Percentiles rank a stretch among this genome's conserved stretches.
These are phyloP conservation scores for Backusella australiensis DNA, from an alignment of 192 early-diverging fungal species.

Conservation along the genomic window DNA sequence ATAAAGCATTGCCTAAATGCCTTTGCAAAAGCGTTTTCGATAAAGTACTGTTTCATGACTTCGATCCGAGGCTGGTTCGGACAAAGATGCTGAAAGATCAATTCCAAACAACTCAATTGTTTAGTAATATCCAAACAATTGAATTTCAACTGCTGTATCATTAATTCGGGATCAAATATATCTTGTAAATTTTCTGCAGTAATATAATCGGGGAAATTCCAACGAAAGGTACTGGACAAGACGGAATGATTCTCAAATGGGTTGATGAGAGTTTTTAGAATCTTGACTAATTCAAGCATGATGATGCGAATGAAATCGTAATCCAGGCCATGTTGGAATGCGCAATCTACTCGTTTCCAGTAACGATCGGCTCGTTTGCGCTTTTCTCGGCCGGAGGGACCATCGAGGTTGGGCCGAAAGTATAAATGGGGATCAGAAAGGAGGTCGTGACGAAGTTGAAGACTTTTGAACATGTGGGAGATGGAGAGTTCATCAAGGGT, in stretches of 20 bases:
- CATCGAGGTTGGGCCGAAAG: constrained; percentile 83
- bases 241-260: background rate
- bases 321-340: constrained; percentile 31
- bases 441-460: constrained; percentile 86
- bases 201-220: constrained; percentile 34
- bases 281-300: constrained; percentile 64
- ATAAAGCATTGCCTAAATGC: constrained; percentile 74
- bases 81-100: background rate
- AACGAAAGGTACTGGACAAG: background rate
- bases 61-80: background rate
- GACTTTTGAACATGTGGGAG: constrained; percentile 78
- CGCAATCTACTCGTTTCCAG: constrained; percentile 67
- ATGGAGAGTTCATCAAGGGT: constrained; percentile 84
- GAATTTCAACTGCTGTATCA: constrained; percentile 65
- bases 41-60: background rate
- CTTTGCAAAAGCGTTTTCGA: constrained; percentile 41
- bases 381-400: constrained; percentile 45
- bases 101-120: background rate
- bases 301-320: constrained; percentile 65
- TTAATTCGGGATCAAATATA: constrained; percentile 54
- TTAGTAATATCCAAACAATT: constrained; percentile 58
- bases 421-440: constrained; percentile 86
- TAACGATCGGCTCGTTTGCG: constrained; percentile 60
- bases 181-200: constrained; percentile 37
- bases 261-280: constrained; percentile 21